phyloP scores from a whole-genome alignment of 805 yeast genomes.

The Wickerhamiella kurtzmanii region DNA sequence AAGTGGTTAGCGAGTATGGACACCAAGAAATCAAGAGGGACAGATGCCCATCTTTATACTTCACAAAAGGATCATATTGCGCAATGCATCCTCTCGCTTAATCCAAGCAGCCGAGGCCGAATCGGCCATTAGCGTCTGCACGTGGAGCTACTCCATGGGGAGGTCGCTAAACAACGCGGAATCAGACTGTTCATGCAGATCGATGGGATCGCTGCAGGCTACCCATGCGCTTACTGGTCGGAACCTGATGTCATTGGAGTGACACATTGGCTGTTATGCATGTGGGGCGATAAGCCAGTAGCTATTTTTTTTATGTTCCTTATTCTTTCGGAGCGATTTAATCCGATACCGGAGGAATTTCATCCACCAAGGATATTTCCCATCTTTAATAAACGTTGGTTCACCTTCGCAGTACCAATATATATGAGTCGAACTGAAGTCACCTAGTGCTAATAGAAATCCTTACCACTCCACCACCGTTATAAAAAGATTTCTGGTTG shows the following conservation, averaged over 20 bases:
- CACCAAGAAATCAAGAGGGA: neutral
- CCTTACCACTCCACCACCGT: no score
- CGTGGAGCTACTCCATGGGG: neutral
- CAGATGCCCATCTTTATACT: neutral
- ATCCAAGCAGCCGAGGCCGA: neutral
- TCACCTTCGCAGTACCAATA: no score
- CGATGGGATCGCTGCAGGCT: neutral
- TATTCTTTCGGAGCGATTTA: no score
- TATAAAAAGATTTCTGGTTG: no score
- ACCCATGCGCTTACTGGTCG: neutral
- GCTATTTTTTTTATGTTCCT: neutral
- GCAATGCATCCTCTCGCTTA: neutral
- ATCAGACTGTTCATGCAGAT: neutral
- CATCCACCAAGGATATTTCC: neutral
- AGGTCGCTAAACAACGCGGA: neutral
- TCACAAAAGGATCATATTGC: no score
- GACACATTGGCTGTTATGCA: neutral
- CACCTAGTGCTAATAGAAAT: no score
- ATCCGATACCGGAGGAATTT: no score
- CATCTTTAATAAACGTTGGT: no score
- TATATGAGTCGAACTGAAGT: no score
- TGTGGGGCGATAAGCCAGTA: neutral
- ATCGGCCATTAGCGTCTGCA: neutral
- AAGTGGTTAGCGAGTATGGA: no score
- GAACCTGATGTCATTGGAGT: neutral